Evolutionary conservation across 352 stramenopile species (phyloP).

Genomic region (Phytophthora multivora): DNA sequence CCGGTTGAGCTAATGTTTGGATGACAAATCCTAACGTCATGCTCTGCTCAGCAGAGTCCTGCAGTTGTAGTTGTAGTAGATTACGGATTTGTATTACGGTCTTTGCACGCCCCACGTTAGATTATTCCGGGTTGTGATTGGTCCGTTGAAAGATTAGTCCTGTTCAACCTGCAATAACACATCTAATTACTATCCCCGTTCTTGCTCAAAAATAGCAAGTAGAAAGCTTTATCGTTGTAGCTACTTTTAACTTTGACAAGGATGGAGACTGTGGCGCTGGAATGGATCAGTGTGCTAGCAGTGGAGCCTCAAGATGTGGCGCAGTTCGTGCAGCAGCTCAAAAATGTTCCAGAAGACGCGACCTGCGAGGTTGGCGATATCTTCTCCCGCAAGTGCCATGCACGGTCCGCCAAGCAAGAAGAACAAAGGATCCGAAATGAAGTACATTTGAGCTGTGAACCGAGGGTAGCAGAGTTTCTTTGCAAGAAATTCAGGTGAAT

Average conservation of each 20-base stretch:
- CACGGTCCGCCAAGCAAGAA: not conserved
- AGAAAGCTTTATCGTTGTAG: too few relatives aligned
- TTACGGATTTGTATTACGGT: too few relatives aligned
- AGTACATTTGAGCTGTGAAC: slow-evolving; percentile 53
- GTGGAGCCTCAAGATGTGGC: slow-evolving; percentile 41
- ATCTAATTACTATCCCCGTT: slow-evolving; percentile 5
- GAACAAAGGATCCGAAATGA: slow-evolving; percentile 26
- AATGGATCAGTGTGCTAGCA: slow-evolving; percentile 44
- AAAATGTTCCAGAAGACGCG: slow-evolving; percentile 44
- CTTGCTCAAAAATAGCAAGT: not conserved
- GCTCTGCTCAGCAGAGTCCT: too few relatives aligned
- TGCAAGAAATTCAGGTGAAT: slow-evolving; percentile 61
- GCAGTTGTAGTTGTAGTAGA: too few relatives aligned
- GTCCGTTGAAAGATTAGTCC: too few relatives aligned
- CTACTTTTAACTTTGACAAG: not conserved
- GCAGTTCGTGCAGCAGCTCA: slow-evolving; percentile 56
- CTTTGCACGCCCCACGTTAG: too few relatives aligned
- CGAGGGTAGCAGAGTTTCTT: slow-evolving; percentile 55
- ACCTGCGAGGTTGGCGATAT: slow-evolving; percentile 60
- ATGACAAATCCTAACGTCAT: too few relatives aligned
- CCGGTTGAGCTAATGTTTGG: too few relatives aligned
- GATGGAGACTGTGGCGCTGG: slow-evolving; percentile 56
- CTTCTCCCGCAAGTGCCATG: slow-evolving; percentile 19
- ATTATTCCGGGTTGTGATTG: too few relatives aligned
- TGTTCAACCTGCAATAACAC: not conserved